These are phyloP conservation scores for Candida glucosophila DNA, from an alignment of 1,139 yeast species.

Conservation along the genomic window DNA sequence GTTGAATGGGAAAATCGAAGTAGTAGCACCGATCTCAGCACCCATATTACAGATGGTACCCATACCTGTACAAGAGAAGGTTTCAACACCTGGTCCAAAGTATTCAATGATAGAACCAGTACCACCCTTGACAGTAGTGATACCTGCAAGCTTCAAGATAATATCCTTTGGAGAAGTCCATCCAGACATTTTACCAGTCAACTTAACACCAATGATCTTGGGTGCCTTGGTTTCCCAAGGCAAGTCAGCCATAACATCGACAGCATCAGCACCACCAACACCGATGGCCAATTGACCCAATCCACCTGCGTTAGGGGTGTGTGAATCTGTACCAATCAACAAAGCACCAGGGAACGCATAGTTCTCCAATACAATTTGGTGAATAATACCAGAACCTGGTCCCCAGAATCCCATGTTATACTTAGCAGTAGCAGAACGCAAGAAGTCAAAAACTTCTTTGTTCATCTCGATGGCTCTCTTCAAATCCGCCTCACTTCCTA, in stretches of 20 bases:
- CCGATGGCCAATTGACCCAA: slow-evolving; percentile 98
- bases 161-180: slow-evolving; percentile 99
- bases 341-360: slow-evolving; percentile 98
- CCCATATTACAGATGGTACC: slow-evolving; percentile 99
- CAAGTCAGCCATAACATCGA: slow-evolving; percentile 90
- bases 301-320: slow-evolving; percentile 99
- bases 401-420: slow-evolving; percentile 99
- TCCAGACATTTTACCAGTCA: slow-evolving; percentile 91
- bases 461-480: slow-evolving; percentile 87
- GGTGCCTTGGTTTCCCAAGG: slow-evolving; percentile 99
- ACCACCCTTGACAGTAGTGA: slow-evolving; percentile 98
- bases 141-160: slow-evolving; percentile 92
- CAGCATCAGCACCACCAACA: slow-evolving; percentile 99
- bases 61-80: slow-evolving; percentile 98
- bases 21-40: slow-evolving; percentile 99
- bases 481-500: slow-evolving; percentile 89
- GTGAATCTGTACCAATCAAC: slow-evolving; percentile 97
- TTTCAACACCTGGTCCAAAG: slow-evolving; percentile 88
- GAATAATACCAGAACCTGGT: slow-evolving; percentile 99
- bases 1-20: slow-evolving; percentile 97
- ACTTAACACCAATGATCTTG: slow-evolving; percentile 92
- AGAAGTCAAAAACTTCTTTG: slow-evolving; percentile 95
- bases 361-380: slow-evolving; percentile 95
- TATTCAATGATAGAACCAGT: slow-evolving; percentile 97
- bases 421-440: slow-evolving; percentile 90